Evolutionary conservation across 306 rosid genomes (phyloP).

Genomic region (Myrica gale): DNA sequence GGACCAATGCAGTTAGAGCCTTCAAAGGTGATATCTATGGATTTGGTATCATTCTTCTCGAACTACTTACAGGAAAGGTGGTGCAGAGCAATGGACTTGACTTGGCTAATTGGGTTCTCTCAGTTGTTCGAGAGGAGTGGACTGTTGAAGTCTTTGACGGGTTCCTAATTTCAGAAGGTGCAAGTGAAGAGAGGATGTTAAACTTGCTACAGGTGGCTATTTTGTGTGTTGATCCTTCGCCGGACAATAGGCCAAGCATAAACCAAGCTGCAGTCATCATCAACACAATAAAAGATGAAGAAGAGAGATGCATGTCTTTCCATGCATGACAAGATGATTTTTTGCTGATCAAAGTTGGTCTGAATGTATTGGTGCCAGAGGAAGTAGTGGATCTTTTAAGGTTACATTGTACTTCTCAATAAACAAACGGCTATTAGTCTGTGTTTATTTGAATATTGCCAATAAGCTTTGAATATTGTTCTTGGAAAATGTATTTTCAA

Average conservation of each 20-base stretch:
- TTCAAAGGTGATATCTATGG: constrained; percentile 64
- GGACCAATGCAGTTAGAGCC: constrained; percentile 4
- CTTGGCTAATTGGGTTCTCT: constrained; percentile 73
- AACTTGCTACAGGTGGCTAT: constrained; percentile 78
- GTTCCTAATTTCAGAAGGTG: constrained; percentile 49
- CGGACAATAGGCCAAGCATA: constrained; percentile 68
- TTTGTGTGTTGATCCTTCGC: constrained; percentile 56
- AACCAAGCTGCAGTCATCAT: constrained; percentile 64
- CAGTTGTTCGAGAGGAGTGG: constrained; percentile 84
- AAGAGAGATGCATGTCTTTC: constrained; percentile 56
- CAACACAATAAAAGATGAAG: constrained; percentile 66
- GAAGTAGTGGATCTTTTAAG: constrained; percentile 8
- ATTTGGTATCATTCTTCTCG: constrained; percentile 74
- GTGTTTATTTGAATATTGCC: not conserved
- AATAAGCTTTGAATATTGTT: not conserved
- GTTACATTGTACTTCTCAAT: constrained; percentile 10
- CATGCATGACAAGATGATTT: constrained; percentile 28
- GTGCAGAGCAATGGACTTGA: constrained; percentile 61
- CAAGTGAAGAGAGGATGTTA: constrained; percentile 81
- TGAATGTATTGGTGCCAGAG: not conserved
- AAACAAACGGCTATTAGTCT: not conserved
- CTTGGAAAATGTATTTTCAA: not conserved
- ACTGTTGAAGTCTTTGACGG: constrained; percentile 81
- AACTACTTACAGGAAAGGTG: constrained; percentile 75
- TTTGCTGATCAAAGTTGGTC: constrained; percentile 5